phyloP scores from a whole-genome alignment of 176 grass and related monocot species.

The Oryza meridionalis region DNA sequence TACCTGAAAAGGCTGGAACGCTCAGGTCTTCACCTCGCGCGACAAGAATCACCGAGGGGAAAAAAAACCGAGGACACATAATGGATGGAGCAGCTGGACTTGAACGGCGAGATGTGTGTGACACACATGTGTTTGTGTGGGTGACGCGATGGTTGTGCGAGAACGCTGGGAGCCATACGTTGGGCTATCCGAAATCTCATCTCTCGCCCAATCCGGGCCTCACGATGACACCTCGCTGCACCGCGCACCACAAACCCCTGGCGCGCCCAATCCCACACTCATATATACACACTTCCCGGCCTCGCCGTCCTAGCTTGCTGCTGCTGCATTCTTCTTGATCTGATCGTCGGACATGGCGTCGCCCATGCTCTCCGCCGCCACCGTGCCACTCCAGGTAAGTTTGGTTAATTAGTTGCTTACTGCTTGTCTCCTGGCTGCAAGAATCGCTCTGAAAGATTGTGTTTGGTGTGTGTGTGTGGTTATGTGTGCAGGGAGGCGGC shows the following conservation, averaged over 20 bases:
- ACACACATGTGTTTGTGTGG: not conserved
- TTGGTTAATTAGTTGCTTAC: too few relatives aligned
- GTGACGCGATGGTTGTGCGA: slow-evolving; percentile 13
- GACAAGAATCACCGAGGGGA: not conserved
- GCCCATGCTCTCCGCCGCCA: slow-evolving; percentile 61
- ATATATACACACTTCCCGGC: slow-evolving; percentile 41
- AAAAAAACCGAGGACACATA: not conserved
- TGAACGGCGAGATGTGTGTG: not conserved
- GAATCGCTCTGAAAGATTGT: not conserved
- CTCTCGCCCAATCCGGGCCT: slow-evolving; percentile 47
- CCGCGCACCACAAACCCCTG: slow-evolving; percentile 36
- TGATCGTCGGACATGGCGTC: slow-evolving; percentile 50
- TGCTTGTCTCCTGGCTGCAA: not conserved
- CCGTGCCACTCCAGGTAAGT: slow-evolving; percentile 44
- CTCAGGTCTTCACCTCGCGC: not conserved
- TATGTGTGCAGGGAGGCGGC: slow-evolving; percentile 36
- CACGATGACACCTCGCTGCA: slow-evolving; percentile 32
- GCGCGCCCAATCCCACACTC: slow-evolving; percentile 32
- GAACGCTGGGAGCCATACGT: slow-evolving; percentile 45
- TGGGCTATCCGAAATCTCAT: slow-evolving; percentile 65
- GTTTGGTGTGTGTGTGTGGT: not conserved
- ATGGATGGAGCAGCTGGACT: not conserved
- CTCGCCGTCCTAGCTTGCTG: slow-evolving; percentile 35
- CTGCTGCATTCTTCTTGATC: not conserved
- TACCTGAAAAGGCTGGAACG: not conserved